These are phyloP conservation scores for Pinguiococcus pyrenoidosus DNA, from an alignment of 108 stramenopile species.

Conservation along the genomic window DNA sequence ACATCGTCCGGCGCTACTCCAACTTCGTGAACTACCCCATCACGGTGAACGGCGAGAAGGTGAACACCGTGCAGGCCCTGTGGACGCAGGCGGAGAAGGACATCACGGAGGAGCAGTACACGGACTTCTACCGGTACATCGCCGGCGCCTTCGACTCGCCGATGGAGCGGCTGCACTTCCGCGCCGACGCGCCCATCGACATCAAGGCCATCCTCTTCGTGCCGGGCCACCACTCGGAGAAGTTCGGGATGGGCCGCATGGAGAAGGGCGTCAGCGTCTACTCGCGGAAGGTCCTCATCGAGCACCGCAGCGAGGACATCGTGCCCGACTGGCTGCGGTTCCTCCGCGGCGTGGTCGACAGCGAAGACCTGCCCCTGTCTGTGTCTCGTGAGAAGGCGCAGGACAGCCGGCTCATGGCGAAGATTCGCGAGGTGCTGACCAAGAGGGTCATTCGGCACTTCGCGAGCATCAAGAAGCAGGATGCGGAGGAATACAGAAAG, in stretches of 20 bases:
- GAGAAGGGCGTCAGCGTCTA: constrained; percentile 87
- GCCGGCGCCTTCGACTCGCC: constrained; percentile 70
- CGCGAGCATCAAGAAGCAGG: constrained; percentile 49
- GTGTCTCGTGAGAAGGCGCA: constrained; percentile 92
- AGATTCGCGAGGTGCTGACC: constrained; percentile 72
- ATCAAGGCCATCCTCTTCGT: constrained; percentile 89
- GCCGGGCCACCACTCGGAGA: constrained; percentile 85
- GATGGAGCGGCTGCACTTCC: constrained; percentile 65
- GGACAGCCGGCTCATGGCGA: constrained; percentile 74
- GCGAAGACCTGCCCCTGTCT: constrained; percentile 88
- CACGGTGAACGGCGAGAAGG: constrained; percentile 33
- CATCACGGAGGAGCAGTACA: constrained; percentile 75
- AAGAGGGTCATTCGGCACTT: constrained; percentile 50
- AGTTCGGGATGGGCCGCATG: constrained; percentile 97
- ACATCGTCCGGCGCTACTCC: constrained; percentile 81
- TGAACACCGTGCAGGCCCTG: constrained; percentile 87
- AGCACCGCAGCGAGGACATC: constrained; percentile 71
- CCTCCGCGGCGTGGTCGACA: constrained; percentile 83
- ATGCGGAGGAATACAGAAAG: constrained; percentile 68
- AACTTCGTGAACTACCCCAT: constrained; percentile 98
- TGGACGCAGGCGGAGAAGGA: constrained; percentile 77
- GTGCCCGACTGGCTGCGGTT: constrained; percentile 87
- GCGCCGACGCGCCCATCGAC: constrained; percentile 93
- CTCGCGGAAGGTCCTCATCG: constrained; percentile 85
- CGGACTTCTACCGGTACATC: constrained; percentile 78